phyloP scores from a whole-genome alignment of 352 stramenopile genomes.

The Phytopythium litorale region DNA sequence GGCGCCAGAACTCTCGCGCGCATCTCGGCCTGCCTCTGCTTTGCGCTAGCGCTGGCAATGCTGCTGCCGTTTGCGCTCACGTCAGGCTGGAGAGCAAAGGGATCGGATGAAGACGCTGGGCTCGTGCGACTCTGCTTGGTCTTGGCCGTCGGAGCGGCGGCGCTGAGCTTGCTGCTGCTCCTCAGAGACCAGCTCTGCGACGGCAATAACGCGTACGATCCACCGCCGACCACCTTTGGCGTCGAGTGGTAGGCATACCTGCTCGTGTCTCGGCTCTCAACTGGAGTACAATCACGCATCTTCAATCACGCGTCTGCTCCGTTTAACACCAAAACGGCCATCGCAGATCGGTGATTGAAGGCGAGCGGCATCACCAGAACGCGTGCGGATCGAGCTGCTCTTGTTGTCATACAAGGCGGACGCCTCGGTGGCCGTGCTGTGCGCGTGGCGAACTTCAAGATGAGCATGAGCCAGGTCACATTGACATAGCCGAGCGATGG shows the following conservation, averaged over 20 bases:
- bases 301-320: background rate
- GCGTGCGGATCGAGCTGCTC: no score
- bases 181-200: background rate
- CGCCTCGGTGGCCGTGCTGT: background rate
- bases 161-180: background rate
- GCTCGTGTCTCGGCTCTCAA: no score
- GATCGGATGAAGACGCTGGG: background rate
- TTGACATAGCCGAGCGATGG: background rate
- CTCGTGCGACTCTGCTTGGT: background rate
- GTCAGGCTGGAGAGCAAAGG: background rate
- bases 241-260: background rate
- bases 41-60: background rate
- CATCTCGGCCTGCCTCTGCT: background rate
- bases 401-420: no score
- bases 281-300: slow-evolving; percentile 1
- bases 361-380: background rate
- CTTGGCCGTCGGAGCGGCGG: background rate
- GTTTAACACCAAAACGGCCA: background rate
- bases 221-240: background rate
- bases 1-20: background rate
- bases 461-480: no score
- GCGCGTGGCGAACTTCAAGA: background rate
- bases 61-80: background rate
- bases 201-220: background rate
- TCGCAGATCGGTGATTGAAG: background rate